Evolutionary conservation across 2,329 filamentous ascomycete species (phyloP), one percentile per base, ranked within the genome.

Genomic region (Pseudodiploospora longispora): DNA sequence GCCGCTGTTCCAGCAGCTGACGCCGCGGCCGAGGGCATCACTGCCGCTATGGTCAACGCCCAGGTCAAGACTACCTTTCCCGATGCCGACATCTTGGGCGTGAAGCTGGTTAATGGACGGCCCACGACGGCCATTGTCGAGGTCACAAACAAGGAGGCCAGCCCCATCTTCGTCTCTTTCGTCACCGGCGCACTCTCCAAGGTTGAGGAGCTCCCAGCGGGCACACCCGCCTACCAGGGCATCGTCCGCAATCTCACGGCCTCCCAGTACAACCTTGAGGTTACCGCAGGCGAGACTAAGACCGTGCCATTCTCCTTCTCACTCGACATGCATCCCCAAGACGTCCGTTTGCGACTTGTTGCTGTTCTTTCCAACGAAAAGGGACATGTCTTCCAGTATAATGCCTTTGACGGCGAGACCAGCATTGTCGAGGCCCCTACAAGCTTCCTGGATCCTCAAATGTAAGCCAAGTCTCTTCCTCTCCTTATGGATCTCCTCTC

Each of bases 71-170:
- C 83, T 47, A 73, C 72, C 63, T 78, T 81, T 71, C 69, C 78
- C 67, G 72, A 83, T 60, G 64, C 82, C 71, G 87, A 94, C 71
- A 83, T 95, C 67, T 93, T 96, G 56, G 93, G 91, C 58, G 82
- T 97, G 56, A 95, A 95, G 78, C 82, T 97, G 55, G 79, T 97
- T 73, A 98, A 98, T 64, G 88, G 89, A 59, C 83, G 84, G 53
- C 80, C 88, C 36, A 95, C 89, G 51, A 81, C 86, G 65, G 85
- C 89, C 32, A 69, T 94, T 43, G 71, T 98, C 56, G 82, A 88
- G 58, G 75, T 98, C 63, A 78, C 75, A 64, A 98, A 98, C 74
- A 74, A 87, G 50, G 93, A 98, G 69, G 74, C 78, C 9, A 74
- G 74, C 42, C 77, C 89, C 27, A 78, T 98, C 59, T 78, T 76